Conservation (phyloP, 768 basidiomycete species). For the Pleurotus platypus region DNA sequence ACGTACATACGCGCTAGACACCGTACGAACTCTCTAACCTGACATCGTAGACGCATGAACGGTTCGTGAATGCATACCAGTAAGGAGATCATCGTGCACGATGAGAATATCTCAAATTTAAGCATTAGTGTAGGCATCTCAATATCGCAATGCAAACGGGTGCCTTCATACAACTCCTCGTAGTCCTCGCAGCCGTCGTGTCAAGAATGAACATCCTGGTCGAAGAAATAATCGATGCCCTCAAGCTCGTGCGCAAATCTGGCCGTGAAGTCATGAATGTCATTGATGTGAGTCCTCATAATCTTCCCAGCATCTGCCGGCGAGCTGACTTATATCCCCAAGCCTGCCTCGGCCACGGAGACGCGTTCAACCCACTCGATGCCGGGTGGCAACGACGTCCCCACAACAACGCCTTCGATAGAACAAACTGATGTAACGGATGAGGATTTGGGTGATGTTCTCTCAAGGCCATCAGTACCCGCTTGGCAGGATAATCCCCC, state of each 20-base stretch:
- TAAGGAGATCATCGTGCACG: constrained; percentile 22
- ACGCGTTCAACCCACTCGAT: no score
- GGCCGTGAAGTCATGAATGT: neutral
- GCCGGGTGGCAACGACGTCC: no score
- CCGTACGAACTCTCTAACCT: neutral
- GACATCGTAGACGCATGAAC: constrained; percentile 37
- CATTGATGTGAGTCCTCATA: constrained; percentile 6
- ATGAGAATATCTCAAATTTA: neutral
- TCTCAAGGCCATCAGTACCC: neutral
- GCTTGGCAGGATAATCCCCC: neutral
- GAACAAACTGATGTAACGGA: neutral
- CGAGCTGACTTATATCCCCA: no score
- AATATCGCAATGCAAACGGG: constrained; percentile 64
- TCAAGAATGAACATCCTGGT: constrained; percentile 51
- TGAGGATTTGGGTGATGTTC: constrained; percentile 2
- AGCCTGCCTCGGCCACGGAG: no score
- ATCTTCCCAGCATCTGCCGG: no score
- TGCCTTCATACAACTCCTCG: constrained; percentile 67
- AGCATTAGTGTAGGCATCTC: constrained; percentile 44
- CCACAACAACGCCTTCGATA: no score
- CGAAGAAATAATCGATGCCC: constrained; percentile 37
- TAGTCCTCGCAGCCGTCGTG: constrained; percentile 57
- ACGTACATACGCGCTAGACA: neutral
- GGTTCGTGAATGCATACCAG: constrained; percentile 52
- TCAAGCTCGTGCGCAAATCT: constrained; percentile 18